These are phyloP conservation scores for Trichophyton mentagrophytes DNA, from an alignment of 2,329 filamentous ascomycete genomes.

Conservation along the genomic window DNA sequence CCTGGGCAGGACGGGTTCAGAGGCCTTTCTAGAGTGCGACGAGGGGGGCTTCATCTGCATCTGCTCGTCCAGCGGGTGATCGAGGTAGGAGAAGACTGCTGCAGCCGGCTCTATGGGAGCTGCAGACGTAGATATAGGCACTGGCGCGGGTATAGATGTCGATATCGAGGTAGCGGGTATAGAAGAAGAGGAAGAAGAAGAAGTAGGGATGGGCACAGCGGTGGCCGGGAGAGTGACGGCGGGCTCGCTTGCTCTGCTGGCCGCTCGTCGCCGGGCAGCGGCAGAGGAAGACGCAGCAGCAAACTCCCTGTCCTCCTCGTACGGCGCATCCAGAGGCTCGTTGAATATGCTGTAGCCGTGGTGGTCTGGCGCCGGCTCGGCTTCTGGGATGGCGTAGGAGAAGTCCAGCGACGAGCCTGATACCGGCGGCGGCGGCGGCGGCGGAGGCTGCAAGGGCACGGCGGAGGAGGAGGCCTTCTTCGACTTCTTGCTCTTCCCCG, in stretches of 20 bases:
- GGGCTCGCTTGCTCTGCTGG: conserved; percentile 3
- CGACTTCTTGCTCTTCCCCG: not conserved
- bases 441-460: not conserved
- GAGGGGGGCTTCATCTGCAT: not conserved
- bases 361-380: not conserved
- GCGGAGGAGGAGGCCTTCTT: not conserved
- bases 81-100: conserved; percentile 1
- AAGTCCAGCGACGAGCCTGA: not conserved
- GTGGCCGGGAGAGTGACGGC: not conserved
- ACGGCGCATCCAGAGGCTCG: not conserved
- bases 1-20: not conserved
- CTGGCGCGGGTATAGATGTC: too few relatives aligned
- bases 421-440: not conserved
- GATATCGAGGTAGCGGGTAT: too few relatives aligned
- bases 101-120: not conserved
- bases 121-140: too few relatives aligned
- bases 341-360: not conserved
- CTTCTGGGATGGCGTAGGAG: not conserved
- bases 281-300: not conserved
- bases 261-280: conserved; percentile 1
- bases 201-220: not conserved
- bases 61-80: not conserved
- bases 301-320: not conserved
- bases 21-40: conserved; percentile 1
- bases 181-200: not conserved